Evolutionary conservation across 2,329 filamentous ascomycete genomes (phyloP).

Genomic region (Fusarium cyanostomum): DNA sequence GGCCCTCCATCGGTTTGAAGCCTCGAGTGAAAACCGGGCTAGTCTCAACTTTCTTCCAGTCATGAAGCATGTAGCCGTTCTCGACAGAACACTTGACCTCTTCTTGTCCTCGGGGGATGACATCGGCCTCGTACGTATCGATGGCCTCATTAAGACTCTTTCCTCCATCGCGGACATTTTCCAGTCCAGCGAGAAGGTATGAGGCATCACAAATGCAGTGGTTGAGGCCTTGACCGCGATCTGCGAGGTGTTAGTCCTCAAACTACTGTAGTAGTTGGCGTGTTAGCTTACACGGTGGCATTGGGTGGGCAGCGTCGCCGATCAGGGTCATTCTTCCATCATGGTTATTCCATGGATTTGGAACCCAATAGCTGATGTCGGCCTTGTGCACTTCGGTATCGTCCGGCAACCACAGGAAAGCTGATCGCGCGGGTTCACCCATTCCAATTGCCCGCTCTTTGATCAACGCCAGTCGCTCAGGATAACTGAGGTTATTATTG

Average conservation of each 20-base stretch:
- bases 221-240: slow-evolving; percentile 37
- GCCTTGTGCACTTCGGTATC: slow-evolving; percentile 38
- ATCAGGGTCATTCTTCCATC: slow-evolving; percentile 32
- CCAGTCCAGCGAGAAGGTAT: slow-evolving; percentile 19
- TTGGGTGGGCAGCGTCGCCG: slow-evolving; percentile 37
- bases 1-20: slow-evolving; percentile 38
- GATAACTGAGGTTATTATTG: slow-evolving; percentile 24
- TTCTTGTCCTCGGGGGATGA: slow-evolving; percentile 35
- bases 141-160: slow-evolving; percentile 8
- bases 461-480: slow-evolving; percentile 33
- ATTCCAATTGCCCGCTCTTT: slow-evolving; percentile 31
- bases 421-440: slow-evolving; percentile 32
- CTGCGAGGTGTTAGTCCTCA: background rate
- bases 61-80: slow-evolving; percentile 37
- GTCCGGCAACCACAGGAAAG: slow-evolving; percentile 36
- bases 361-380: slow-evolving; percentile 38
- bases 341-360: slow-evolving; percentile 33
- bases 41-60: slow-evolving; percentile 34
- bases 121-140: slow-evolving; percentile 26
- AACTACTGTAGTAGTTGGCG: background rate
- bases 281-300: slow-evolving; percentile 34
- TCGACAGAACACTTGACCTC: slow-evolving; percentile 38
- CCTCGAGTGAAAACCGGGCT: slow-evolving; percentile 37
- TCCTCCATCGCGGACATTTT: background rate
- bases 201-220: slow-evolving; percentile 36